Evolutionary conservation across 2,329 filamentous ascomycete genomes (phyloP).

Genomic region (Exophiala sideris): DNA sequence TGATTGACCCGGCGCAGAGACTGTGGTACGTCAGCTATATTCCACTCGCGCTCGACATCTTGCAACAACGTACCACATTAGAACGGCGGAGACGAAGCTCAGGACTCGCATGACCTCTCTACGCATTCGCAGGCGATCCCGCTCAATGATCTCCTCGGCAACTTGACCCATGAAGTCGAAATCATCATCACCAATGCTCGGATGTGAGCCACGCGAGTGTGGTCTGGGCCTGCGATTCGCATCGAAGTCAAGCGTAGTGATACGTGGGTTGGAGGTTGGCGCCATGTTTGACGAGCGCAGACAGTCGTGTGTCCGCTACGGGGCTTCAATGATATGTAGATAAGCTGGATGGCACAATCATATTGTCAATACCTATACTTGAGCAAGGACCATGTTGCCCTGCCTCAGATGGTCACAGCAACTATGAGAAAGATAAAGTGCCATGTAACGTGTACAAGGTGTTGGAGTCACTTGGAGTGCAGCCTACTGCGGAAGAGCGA

Average conservation of each 20-base stretch:
- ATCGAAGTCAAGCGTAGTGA: slow-evolving; percentile 49
- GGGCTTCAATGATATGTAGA: neutral
- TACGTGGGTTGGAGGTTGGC: slow-evolving; percentile 25
- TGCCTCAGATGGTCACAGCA: slow-evolving; percentile 1
- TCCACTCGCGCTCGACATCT: neutral
- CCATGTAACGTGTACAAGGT: too few species aligned
- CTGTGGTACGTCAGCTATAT: slow-evolving; percentile 30
- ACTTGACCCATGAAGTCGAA: slow-evolving; percentile 58
- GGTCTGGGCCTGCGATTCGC: slow-evolving; percentile 33
- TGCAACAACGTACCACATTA: slow-evolving; percentile 49
- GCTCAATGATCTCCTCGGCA: slow-evolving; percentile 57
- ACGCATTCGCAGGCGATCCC: slow-evolving; percentile 54
- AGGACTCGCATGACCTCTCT: slow-evolving; percentile 52
- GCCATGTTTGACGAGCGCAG: slow-evolving; percentile 2
- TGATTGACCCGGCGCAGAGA: slow-evolving; percentile 85
- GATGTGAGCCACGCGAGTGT: slow-evolving; percentile 20
- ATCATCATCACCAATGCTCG: slow-evolving; percentile 30
- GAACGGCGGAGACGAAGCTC: slow-evolving; percentile 59
- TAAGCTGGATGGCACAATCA: neutral
- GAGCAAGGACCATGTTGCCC: neutral
- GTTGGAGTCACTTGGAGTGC: too few species aligned
- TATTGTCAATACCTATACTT: slow-evolving; percentile 2
- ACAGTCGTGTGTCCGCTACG: neutral
- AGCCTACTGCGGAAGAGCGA: too few species aligned
- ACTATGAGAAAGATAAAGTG: neutral